These are phyloP conservation scores for Syncephalastrum racemosum DNA, from an alignment of 371 early-diverging fungal genomes.

Conservation along the genomic window DNA sequence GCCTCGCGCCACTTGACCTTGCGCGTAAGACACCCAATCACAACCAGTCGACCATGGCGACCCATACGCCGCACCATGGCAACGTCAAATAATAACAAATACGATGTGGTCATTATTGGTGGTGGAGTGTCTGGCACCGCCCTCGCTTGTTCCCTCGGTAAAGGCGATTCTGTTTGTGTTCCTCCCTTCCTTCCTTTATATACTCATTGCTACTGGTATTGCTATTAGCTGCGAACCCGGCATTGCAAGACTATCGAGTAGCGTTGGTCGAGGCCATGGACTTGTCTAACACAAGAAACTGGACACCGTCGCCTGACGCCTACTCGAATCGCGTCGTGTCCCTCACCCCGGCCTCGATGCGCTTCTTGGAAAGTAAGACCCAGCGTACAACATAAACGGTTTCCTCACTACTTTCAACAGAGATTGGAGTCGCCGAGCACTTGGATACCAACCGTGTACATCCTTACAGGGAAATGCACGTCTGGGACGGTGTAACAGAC, in stretches of 20 bases:
- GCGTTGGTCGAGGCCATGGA: conserved; percentile 80
- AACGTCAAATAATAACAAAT: conserved; percentile 36
- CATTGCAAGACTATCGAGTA: conserved; percentile 52
- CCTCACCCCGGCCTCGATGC: conserved; percentile 58
- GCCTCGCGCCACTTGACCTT: background rate
- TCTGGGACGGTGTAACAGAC: conserved; percentile 77
- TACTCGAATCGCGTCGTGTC: conserved; percentile 80
- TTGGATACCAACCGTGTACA: conserved; percentile 50
- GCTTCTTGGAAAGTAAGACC: conserved; percentile 46
- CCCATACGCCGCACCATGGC: conserved; percentile 14
- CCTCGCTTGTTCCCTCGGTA: conserved; percentile 81
- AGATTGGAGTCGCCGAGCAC: conserved; percentile 64
- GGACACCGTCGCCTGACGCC: conserved; percentile 44
- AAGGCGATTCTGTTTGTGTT: conserved; percentile 13
- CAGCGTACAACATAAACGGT: background rate
- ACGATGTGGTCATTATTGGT: conserved; percentile 88
- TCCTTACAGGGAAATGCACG: conserved; percentile 65
- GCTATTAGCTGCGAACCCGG: conserved; percentile 51
- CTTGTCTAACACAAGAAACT: conserved; percentile 45
- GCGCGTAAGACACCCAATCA: background rate
- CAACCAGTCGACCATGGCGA: no score
- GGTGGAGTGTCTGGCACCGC: conserved; percentile 92
- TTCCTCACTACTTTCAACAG: conserved; percentile 22
- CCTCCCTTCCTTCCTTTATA: background rate
- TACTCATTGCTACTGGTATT: conserved; percentile 26